Conservation (phyloP, 2,329 filamentous ascomycete genomes). For the Conoideocrella luteorostrata region DNA sequence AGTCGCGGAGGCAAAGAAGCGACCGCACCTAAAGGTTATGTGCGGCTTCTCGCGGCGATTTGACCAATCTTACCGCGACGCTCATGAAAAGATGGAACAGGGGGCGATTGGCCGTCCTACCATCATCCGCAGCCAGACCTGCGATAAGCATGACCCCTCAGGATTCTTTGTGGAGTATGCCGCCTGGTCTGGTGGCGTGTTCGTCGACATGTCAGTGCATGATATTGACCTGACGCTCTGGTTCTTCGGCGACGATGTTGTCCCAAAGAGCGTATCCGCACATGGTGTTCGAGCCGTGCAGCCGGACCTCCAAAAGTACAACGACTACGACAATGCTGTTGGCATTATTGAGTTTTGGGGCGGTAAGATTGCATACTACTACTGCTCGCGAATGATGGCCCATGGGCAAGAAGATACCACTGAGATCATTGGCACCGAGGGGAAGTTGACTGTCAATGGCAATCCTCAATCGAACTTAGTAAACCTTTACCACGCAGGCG, state of each 20-base stretch:
- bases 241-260: conserved; percentile 22
- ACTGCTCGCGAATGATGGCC: conserved; percentile 60
- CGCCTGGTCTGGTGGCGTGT: conserved; percentile 59
- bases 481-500: conserved; percentile 42
- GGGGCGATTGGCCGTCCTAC: conserved; percentile 54
- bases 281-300: conserved; percentile 22
- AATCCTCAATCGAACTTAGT: conserved; percentile 49
- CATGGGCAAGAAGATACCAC: conserved; percentile 61
- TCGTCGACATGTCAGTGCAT: conserved; percentile 64
- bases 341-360: conserved; percentile 62
- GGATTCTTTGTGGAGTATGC: conserved; percentile 65
- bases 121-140: conserved; percentile 59
- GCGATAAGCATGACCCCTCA: conserved; percentile 57
- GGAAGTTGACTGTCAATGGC: conserved; percentile 55
- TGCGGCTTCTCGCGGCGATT: conserved; percentile 38
- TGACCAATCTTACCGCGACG: conserved; percentile 58
- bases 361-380: conserved; percentile 59
- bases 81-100: conserved; percentile 41
- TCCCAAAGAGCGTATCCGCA: conserved; percentile 17
- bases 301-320: conserved; percentile 19
- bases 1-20: conserved; percentile 44
- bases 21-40: conserved; percentile 55
- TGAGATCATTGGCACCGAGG: conserved; percentile 60
- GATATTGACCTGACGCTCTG: conserved; percentile 43
- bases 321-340: conserved; percentile 25